Base-by-base conservation (phyloP, 768 basidiomycete species). In the Hericium coralloides region DNA sequence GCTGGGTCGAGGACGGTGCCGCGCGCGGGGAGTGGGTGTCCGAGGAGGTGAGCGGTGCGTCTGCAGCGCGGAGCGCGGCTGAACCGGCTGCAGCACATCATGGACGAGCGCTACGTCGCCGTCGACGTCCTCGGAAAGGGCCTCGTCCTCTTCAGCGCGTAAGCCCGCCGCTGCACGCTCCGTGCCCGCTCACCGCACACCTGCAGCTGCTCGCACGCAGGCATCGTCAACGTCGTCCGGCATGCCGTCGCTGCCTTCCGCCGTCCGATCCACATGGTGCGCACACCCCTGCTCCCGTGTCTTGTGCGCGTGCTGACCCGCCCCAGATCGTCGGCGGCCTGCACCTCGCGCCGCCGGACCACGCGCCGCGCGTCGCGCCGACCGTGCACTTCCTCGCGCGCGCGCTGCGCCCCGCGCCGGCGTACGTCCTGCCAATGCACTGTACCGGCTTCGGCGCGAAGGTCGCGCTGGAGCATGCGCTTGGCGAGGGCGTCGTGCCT, bases 81-180 rank as follows among this genome's bases (percentile, higher is more conserved):
- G 26, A 31, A 4, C 5, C 39, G 12, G 17, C n/a, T 12, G 4
- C 57, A 92, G 87, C 76, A 85, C 51, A 82, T 93, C 60, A 82
- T 85, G 82, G 91, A 92, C 62, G 92, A 93, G 66, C 76, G 92
- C 22, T 93, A 92, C 65, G 82, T 79, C 50, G 84, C 73, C 0
- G 71, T 92, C 23, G 88, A 92, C 67, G 85, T 93, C 0, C 74
- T 75, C n/a, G 89, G 87, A 8, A 92, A 89, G 65, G 91, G 91
- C 1, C 69, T 92, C 54, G 78, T 92, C 22, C 76, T 93, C 55
- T 91, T 94, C 69, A 91, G 87, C 73, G 83, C 92, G 85, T 89
- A 58, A 68, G 89, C 77, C 23, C 15, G 15, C 18, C 53, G 9
- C 22, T 37, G 20, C 41, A 14, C 43, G 51, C 22, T 31, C 12